phyloP scores from a whole-genome alignment of 495 filamentous ascomycete genomes.

The Cercophora samala region DNA sequence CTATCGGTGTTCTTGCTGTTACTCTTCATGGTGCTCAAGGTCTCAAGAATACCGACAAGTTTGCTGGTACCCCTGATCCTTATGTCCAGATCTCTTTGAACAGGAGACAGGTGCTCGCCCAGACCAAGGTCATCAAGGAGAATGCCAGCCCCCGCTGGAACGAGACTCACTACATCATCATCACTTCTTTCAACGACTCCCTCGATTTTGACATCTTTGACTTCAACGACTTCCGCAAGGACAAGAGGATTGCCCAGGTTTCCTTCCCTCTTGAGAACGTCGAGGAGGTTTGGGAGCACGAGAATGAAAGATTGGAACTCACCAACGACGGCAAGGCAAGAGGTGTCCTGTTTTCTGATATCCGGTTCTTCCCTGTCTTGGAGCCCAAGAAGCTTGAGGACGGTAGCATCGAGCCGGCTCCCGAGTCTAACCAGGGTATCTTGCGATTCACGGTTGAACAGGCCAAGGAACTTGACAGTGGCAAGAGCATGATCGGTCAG shows the following conservation, averaged over 20 bases:
- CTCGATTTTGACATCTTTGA: constrained; percentile 82
- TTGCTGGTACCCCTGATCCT: constrained; percentile 89
- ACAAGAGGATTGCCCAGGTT: constrained; percentile 87
- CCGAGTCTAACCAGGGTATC: constrained; percentile 90
- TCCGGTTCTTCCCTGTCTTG: constrained; percentile 93
- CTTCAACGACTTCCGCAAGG: constrained; percentile 93
- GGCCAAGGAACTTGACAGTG: constrained; percentile 89
- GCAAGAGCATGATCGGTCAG: constrained; percentile 81
- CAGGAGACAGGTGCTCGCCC: constrained; percentile 69
- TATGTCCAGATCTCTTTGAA: constrained; percentile 88
- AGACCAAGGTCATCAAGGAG: constrained; percentile 84
- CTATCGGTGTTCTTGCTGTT: constrained; percentile 88
- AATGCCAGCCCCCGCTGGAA: constrained; percentile 88
- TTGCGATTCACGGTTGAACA: constrained; percentile 88
- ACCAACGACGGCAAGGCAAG: constrained; percentile 78
- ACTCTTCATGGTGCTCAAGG: constrained; percentile 88
- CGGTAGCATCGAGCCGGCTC: constrained; percentile 72
- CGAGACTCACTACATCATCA: constrained; percentile 90
- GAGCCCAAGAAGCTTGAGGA: constrained; percentile 67
- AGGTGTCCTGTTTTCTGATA: constrained; percentile 73
- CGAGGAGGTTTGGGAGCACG: constrained; percentile 69
- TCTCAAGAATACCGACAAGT: constrained; percentile 91
- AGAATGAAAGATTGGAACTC: constrained; percentile 81
- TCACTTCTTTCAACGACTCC: constrained; percentile 82
- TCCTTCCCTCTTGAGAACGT: constrained; percentile 81